A percentile compares a stretch with the other conserved stretches of the same genome.
Evolutionary conservation across 2,329 filamentous ascomycete genomes (phyloP).

Genomic region (Verticillium longisporum): DNA sequence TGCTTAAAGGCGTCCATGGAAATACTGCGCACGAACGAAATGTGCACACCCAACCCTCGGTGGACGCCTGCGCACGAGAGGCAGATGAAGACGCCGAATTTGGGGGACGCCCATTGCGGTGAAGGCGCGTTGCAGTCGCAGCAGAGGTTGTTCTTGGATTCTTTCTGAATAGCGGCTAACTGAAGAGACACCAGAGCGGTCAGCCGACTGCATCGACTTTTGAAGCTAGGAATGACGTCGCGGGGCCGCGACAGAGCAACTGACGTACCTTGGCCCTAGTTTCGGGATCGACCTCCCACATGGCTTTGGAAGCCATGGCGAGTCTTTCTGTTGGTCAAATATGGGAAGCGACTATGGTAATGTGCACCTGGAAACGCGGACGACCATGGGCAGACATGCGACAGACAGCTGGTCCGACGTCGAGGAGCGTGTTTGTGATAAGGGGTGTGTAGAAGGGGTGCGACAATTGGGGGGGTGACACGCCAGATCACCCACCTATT

Average conservation of each 20-base stretch:
- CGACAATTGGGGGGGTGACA: background rate
- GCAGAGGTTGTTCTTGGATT: conserved; percentile 80
- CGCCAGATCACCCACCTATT: background rate
- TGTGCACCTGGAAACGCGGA: background rate
- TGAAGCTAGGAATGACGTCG: background rate
- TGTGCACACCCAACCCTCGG: conserved; percentile 91
- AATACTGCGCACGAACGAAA: conserved; percentile 94
- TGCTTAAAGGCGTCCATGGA: conserved; percentile 99
- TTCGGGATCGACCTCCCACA: conserved; percentile 99
- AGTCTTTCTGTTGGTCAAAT: background rate
- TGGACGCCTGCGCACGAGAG: conserved; percentile 92
- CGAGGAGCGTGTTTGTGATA: background rate
- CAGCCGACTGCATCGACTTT: background rate
- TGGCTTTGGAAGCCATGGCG: conserved; percentile 63
- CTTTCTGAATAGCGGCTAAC: conserved; percentile 88
- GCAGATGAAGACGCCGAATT: conserved; percentile 98
- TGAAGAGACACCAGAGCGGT: conserved; percentile 28
- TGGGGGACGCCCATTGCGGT: conserved; percentile 96
- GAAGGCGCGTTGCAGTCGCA: conserved; percentile 94
- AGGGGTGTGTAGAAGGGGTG: background rate
- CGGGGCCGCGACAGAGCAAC: background rate
- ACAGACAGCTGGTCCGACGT: background rate
- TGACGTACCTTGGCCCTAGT: conserved; percentile 79
- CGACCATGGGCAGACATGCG: background rate
- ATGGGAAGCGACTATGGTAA: conserved; percentile 9